Percentiles rank a stretch among this genome's conserved stretches.
Evolutionary conservation across 345 rosid species (phyloP).

Genomic region (Eucalyptus curtisii): DNA sequence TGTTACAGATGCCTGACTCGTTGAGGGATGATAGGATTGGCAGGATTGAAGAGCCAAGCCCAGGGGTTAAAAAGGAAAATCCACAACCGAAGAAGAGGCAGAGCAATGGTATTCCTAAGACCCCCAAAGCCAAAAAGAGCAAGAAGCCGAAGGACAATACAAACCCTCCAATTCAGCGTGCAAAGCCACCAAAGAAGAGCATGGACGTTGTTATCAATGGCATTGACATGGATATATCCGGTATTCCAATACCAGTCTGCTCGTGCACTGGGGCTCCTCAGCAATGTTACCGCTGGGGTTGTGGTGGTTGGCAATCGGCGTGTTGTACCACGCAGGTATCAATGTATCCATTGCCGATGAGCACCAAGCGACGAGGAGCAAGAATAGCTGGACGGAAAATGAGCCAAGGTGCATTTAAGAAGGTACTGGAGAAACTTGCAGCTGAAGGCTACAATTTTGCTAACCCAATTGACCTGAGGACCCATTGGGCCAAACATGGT

Average conservation of each 20-base stretch:
- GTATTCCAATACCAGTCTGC: constrained; percentile 85
- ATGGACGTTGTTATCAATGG: constrained; percentile 78
- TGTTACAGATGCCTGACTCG: constrained; percentile 44
- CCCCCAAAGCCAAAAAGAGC: constrained; percentile 67
- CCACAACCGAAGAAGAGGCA: constrained; percentile 59
- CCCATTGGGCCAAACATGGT: constrained; percentile 98
- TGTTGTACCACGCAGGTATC: constrained; percentile 90
- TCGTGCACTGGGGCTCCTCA: constrained; percentile 91
- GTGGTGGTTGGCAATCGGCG: constrained; percentile 99
- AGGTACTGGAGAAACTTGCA: constrained; percentile 90
- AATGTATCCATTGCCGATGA: constrained; percentile 91
- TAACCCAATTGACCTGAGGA: constrained; percentile 78
- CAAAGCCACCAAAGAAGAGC: constrained; percentile 76
- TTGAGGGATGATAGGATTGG: constrained; percentile 32
- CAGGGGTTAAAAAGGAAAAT: constrained; percentile 23
- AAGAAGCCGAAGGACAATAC: constrained; percentile 63
- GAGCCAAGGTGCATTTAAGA: constrained; percentile 98
- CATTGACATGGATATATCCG: constrained; percentile 74
- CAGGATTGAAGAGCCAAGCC: constrained; percentile 35
- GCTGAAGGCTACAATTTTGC: constrained; percentile 75
- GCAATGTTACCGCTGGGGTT: constrained; percentile 98
- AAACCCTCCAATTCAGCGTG: constrained; percentile 27
- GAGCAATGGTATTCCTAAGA: constrained; percentile 27
- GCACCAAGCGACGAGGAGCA: constrained; percentile 91
- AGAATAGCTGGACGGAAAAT: constrained; percentile 98